Evolutionary conservation across 108 stramenopile species (phyloP).

Genomic region (Nannochloropsis gaditana): DNA sequence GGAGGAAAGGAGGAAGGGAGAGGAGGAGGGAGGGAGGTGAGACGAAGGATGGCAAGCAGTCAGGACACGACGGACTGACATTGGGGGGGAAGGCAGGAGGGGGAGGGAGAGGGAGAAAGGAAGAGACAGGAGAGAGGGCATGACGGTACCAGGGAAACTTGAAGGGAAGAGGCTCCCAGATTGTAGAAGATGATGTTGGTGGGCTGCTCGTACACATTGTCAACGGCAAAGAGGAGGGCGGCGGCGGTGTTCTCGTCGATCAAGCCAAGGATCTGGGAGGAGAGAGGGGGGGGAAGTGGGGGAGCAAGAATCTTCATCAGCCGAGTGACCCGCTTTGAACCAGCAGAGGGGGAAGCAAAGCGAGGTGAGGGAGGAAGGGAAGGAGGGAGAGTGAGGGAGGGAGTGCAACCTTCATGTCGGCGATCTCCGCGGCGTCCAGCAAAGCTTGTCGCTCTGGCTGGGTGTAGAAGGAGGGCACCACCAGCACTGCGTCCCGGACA

Average conservation of each 20-base stretch:
- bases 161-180: slow-evolving; percentile 81
- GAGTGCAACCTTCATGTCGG: slow-evolving; percentile 72
- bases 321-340: background rate
- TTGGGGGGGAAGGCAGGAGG: background rate
- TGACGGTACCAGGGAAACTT: slow-evolving; percentile 57
- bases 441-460: slow-evolving; percentile 85
- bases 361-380: background rate
- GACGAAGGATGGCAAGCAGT: background rate
- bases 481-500: slow-evolving; percentile 81
- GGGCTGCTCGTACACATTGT: slow-evolving; percentile 72
- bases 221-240: slow-evolving; percentile 92
- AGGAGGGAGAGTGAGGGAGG: slow-evolving; percentile 5
- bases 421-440: slow-evolving; percentile 86
- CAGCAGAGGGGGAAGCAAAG: background rate
- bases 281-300: background rate
- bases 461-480: slow-evolving; percentile 90
- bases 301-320: background rate
- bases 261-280: slow-evolving; percentile 58
- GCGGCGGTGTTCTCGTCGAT: slow-evolving; percentile 98
- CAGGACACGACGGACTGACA: background rate
- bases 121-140: background rate
- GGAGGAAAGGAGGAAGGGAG: background rate
- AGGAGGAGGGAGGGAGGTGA: background rate
- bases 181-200: slow-evolving; percentile 90
- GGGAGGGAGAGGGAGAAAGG: background rate